Evolutionary conservation across 2,329 filamentous ascomycete species (phyloP).

Genomic region (Colletotrichum tamarilloi): DNA sequence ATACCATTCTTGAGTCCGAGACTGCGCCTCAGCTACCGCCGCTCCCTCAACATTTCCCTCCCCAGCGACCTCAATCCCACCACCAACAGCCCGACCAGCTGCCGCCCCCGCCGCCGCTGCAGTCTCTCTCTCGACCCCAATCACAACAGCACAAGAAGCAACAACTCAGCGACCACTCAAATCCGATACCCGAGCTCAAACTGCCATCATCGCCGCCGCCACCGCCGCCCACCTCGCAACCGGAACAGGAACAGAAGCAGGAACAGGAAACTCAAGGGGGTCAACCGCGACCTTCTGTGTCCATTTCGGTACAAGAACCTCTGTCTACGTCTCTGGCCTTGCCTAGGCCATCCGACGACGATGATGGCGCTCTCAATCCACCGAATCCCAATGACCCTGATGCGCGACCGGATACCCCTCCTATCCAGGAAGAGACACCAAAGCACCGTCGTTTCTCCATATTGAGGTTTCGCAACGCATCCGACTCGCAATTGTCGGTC

Average conservation of each 20-base stretch:
- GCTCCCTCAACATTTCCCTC: constrained; percentile 36
- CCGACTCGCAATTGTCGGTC: constrained; percentile 86
- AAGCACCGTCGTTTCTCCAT: constrained; percentile 75
- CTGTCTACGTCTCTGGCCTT: constrained; percentile 11
- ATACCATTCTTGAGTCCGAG: constrained; percentile 52
- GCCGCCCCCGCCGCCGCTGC: neutral
- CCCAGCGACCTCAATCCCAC: constrained; percentile 20
- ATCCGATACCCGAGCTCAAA: neutral
- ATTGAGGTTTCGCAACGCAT: constrained; percentile 90
- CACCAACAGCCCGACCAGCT: constrained; percentile 2
- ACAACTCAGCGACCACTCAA: constrained; percentile 3
- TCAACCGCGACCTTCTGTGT: constrained; percentile 13
- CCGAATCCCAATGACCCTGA: constrained; percentile 37
- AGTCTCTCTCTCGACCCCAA: constrained; percentile 4
- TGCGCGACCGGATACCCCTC: constrained; percentile 58
- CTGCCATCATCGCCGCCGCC: neutral
- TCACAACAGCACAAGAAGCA: constrained; percentile 18
- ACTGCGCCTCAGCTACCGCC: constrained; percentile 41
- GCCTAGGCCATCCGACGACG: constrained; percentile 14
- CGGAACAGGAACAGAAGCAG: neutral
- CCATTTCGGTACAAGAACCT: constrained; percentile 7
- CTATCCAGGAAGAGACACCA: constrained; percentile 64
- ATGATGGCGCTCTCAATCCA: constrained; percentile 18
- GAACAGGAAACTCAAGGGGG: neutral
- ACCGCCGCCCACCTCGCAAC: neutral